A percentile compares a stretch with the other conserved stretches of the same genome.
These are phyloP conservation scores for Diospyros kaki DNA, from an alignment of 148 eudicot species.

Conservation along the genomic window DNA sequence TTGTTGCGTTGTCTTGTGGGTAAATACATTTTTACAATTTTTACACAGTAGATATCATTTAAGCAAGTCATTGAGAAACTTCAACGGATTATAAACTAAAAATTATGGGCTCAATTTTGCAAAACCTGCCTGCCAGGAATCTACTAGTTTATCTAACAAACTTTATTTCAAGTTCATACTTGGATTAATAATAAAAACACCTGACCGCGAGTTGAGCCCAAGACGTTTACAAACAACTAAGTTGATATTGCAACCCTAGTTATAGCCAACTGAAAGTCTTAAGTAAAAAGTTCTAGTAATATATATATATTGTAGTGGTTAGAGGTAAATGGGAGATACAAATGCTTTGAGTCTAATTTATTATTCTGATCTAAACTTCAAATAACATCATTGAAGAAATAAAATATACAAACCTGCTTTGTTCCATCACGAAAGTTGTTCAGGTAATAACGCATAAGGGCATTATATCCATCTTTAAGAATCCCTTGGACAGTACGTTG, in stretches of 20 bases:
- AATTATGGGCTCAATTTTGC: background rate
- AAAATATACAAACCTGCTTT: constrained; percentile 61
- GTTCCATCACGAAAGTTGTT: constrained; percentile 90
- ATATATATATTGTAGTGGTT: background rate
- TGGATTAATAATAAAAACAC: background rate
- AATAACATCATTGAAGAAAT: background rate
- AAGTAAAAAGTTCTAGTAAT: background rate
- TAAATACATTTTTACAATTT: no score
- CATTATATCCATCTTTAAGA: constrained; percentile 70
- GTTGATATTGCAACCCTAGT: background rate
- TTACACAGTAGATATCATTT: background rate
- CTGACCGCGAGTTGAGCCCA: background rate
- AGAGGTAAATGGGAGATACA: background rate
- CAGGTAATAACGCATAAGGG: constrained; percentile 84
- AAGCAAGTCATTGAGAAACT: background rate
- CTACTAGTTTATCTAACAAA: background rate
- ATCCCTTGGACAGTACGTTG: constrained; percentile 76
- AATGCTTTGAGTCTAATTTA: background rate
- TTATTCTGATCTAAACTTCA: background rate
- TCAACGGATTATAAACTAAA: background rate
- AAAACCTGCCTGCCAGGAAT: background rate
- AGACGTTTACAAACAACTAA: background rate
- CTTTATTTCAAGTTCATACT: background rate
- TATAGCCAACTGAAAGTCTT: background rate
- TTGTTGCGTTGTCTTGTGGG: no score